Base-by-base conservation (phyloP, 768 basidiomycete genomes). In the Coprinopsis sp. region DNA sequence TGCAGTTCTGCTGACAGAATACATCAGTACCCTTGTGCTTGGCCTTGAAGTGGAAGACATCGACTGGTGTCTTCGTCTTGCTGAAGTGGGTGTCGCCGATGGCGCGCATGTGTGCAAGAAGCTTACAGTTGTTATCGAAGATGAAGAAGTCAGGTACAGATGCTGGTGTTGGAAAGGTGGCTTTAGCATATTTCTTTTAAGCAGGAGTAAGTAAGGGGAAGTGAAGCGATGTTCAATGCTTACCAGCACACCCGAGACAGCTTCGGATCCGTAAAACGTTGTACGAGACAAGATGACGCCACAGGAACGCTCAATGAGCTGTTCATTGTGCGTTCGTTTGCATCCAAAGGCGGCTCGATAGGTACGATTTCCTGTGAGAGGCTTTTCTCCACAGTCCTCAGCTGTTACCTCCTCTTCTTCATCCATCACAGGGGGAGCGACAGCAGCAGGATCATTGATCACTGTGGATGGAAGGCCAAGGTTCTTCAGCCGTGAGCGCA, bases 281-380 rank as follows among this genome's bases (percentile, higher is more conserved):
- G 60, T 59, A 1, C 57, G 46, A 0, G 54, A 54, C 16, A 58
- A 27, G 27, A 65, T 59, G n/a, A 64, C 44, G 1, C 64, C 63
- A 56, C 65, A 66, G 3, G 58, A 49, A 1, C 41, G 43, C 23
- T 58, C 54, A 18, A 56, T 47, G 2, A 62, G 23, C 46, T 64
- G 60, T 37, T 65, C 61, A 40, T 65, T 65, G 42, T 65, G 65
- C 1, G 64, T 68, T 2, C 55, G 44, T 21, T 53, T 49, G 11
- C 61, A 41, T 0, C 58, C 55, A 54, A 68, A 69, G 3, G 40
- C 49, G 3, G 62, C 63, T 5, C 50, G 38, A 2, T 60, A n/a
- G 36, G 49, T 58, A 0, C 36, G 43, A 38, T 63, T 63, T 1
- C 59, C 60, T 6, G 21, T 14, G 7, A 37, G 46, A 10, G 58